Conservation (phyloP, 768 basidiomycete species). For the Amanita pallidorosea region DNA sequence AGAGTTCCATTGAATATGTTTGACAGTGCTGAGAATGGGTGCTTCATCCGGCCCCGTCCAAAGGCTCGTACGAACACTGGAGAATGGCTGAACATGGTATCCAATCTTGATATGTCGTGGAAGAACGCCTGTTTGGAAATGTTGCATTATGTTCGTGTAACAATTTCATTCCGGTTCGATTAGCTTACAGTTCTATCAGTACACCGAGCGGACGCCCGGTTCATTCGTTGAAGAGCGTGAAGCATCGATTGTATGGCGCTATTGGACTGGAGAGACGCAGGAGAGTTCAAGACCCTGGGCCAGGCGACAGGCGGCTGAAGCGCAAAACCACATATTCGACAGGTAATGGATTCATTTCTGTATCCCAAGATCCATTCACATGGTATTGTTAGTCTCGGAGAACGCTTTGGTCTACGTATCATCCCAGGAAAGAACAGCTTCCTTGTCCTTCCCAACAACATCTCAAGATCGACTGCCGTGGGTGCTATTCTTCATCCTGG, state of each 20-base stretch:
- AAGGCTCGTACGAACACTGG: constrained; percentile 12
- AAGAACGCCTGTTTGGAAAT: constrained; percentile 76
- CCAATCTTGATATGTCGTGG: constrained; percentile 73
- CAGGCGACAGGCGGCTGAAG: constrained; percentile 77
- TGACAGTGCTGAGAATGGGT: constrained; percentile 75
- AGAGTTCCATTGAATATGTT: not conserved
- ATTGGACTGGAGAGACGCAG: constrained; percentile 48
- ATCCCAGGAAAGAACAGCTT: constrained; percentile 74
- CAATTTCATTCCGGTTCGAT: not conserved
- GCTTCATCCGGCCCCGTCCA: constrained; percentile 57
- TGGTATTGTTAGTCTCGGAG: constrained; percentile 45
- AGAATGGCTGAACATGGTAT: constrained; percentile 74
- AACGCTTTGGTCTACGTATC: constrained; percentile 74
- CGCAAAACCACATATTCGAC: constrained; percentile 88
- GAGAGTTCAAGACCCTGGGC: constrained; percentile 65
- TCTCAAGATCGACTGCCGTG: constrained; percentile 76
- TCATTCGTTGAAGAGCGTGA: constrained; percentile 79
- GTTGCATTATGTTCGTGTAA: constrained; percentile 59
- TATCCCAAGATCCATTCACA: not conserved
- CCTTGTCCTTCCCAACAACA: constrained; percentile 74
- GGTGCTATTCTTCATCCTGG: constrained; percentile 69
- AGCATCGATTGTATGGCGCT: constrained; percentile 78
- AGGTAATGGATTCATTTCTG: constrained; percentile 22
- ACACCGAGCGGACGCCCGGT: constrained; percentile 81
- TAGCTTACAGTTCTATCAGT: constrained; percentile 31